Percentiles rank a stretch among this genome's conserved stretches.
Conservation (phyloP, 345 rosid genomes). For the Conringia planisiliqua region DNA sequence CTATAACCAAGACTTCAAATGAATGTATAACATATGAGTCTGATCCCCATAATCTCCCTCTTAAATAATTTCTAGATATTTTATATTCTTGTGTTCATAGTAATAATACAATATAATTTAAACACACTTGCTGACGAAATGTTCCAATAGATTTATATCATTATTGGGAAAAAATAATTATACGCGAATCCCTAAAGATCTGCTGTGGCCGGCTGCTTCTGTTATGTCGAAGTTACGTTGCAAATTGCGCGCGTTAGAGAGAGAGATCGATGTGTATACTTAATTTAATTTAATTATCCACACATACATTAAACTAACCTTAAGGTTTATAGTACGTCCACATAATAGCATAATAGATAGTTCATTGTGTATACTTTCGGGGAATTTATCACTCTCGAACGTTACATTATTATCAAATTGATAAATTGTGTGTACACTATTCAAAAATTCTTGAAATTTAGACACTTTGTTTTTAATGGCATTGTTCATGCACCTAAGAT, state of each 20-base stretch:
- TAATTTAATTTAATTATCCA: background rate
- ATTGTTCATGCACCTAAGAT: constrained; percentile 23
- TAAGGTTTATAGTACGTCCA: background rate
- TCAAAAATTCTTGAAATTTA: background rate
- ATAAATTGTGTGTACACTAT: background rate
- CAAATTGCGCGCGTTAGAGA: background rate
- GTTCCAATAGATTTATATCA: background rate
- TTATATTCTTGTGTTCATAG: background rate
- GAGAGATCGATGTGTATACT: too few relatives aligned
- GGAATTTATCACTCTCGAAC: background rate
- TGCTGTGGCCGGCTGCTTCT: constrained; percentile 39
- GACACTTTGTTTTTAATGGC: background rate
- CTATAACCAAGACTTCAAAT: constrained; percentile 8
- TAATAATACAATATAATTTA: background rate
- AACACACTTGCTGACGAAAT: background rate
- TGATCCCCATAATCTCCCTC: constrained; percentile 27
- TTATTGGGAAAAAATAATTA: background rate
- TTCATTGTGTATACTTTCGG: background rate
- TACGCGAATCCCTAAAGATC: constrained; percentile 59
- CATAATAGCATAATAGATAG: background rate
- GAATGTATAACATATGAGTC: constrained; percentile 23
- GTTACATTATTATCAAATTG: background rate
- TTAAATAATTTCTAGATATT: constrained; percentile 8
- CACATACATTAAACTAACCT: background rate
- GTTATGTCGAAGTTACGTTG: constrained; percentile 26